Evolutionary conservation across 495 filamentous ascomycete genomes (phyloP), one percentile per base, ranked within the genome.

Genomic region (Penicillium paxilli): DNA sequence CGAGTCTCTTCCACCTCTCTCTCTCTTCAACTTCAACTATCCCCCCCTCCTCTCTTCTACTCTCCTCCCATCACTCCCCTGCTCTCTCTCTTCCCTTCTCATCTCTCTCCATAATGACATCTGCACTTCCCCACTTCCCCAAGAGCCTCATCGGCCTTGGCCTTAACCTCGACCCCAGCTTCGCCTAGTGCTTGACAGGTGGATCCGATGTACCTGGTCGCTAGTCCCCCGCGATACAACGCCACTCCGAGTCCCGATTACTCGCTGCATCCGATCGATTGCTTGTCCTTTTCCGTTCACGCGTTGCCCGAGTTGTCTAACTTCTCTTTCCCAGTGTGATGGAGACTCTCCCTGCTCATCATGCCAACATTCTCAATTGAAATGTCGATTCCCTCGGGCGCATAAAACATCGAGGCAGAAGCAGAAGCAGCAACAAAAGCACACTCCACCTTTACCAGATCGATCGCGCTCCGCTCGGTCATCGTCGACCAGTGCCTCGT

Each of bases 261-360:
- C n/a, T n/a, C n/a, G n/a, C n/a, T 28, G 26, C 26, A 11, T 28
- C 5, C 11, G 11, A 5, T 28, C 11, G 26, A 28, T 5, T 28
- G 26, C 5, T 28, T 28, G 26, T 28, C 26, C 26, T 28, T 5
- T n/a, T n/a, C n/a, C n/a, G n/a, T n/a, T n/a, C n/a, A n/a, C n/a
- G n/a, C n/a, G n/a, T n/a, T n/a, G n/a, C n/a, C n/a, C n/a, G n/a
- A n/a, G n/a, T n/a, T n/a, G 26, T 5, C 26, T 28, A 28, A 28
- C 26, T 5, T n/a, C 26, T 28, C 26, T 28, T 11, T 28, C 33
- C 16, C 48, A 70, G 66, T 74, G 72, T 48, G 70, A 74, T 50
- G 62, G 65, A 23, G 59, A 48, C 23, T 30, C 47, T 16, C 58
- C 61, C 19, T 76, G 72, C 50, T 46, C 63, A 1, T 62, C 66